Conservation (phyloP, 768 basidiomycete genomes). For the Boletus sensibilis region DNA sequence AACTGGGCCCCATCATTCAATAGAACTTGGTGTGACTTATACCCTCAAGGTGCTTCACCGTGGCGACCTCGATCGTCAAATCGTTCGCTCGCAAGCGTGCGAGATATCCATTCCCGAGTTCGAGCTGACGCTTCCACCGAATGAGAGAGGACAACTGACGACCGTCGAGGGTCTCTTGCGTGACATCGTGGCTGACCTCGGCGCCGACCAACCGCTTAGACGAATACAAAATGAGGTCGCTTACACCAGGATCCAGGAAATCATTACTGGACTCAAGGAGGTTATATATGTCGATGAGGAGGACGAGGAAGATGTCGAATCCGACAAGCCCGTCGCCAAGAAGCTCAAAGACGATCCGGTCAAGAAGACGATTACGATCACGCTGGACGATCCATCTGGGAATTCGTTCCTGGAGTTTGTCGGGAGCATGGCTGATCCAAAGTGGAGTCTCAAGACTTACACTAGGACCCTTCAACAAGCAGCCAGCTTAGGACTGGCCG, state of each 20-base stretch:
- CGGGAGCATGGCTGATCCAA: slow-evolving; percentile 84
- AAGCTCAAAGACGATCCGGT: slow-evolving; percentile 45
- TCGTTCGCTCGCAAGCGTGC: slow-evolving; percentile 85
- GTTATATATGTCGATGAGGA: slow-evolving; percentile 64
- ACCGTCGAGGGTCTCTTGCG: slow-evolving; percentile 91
- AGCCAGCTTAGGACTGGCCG: slow-evolving; percentile 68
- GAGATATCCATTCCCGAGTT: slow-evolving; percentile 84
- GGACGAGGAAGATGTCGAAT: slow-evolving; percentile 36
- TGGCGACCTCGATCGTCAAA: slow-evolving; percentile 85
- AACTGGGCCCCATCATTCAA: not conserved
- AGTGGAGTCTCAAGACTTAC: slow-evolving; percentile 88
- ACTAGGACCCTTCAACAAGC: slow-evolving; percentile 80
- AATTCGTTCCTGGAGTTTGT: slow-evolving; percentile 96
- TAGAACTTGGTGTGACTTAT: slow-evolving; percentile 83
- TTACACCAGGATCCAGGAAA: slow-evolving; percentile 68
- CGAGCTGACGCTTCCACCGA: slow-evolving; percentile 84
- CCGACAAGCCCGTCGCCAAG: slow-evolving; percentile 29
- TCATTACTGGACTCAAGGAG: slow-evolving; percentile 64
- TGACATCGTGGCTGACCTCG: slow-evolving; percentile 78
- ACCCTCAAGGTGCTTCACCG: slow-evolving; percentile 74
- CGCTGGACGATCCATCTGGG: slow-evolving; percentile 89
- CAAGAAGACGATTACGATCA: slow-evolving; percentile 75
- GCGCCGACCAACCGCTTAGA: slow-evolving; percentile 79
- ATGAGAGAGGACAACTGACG: slow-evolving; percentile 86
- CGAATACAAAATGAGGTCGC: slow-evolving; percentile 72